phyloP scores from a whole-genome alignment of 176 grass and related monocot genomes.

The Luzula sylvatica region DNA sequence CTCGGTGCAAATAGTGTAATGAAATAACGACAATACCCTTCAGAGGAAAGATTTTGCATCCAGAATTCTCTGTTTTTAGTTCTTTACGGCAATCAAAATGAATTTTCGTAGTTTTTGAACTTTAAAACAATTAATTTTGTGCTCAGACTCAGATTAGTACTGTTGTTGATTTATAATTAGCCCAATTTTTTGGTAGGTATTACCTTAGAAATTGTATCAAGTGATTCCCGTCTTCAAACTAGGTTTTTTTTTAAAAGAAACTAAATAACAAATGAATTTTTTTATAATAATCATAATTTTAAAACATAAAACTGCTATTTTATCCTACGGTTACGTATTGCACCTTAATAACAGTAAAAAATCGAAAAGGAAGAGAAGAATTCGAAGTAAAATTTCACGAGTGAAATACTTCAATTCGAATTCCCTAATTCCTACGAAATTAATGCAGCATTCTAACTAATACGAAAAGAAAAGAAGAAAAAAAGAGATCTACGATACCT shows the following conservation, averaged over 20 bases:
- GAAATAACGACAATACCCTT: constrained; percentile 2
- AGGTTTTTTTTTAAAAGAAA: too few relatives aligned
- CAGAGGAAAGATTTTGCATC: neutral
- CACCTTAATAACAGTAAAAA: constrained; percentile 1
- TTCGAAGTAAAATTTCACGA: neutral
- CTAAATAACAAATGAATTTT: too few relatives aligned
- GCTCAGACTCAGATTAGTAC: too few relatives aligned
- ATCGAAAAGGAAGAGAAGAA: neutral
- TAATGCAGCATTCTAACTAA: constrained; percentile 2
- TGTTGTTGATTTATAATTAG: too few relatives aligned
- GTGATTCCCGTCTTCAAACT: too few relatives aligned
- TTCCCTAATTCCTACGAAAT: constrained; percentile 1
- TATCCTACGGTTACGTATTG: neutral
- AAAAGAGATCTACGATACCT: neutral
- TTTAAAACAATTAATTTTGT: constrained; percentile 1
- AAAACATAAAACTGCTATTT: neutral
- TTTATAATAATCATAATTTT: neutral
- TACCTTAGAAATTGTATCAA: too few relatives aligned
- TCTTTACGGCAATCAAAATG: constrained; percentile 1
- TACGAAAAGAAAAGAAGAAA: neutral
- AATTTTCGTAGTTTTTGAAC: constrained; percentile 3
- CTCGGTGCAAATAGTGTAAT: neutral
- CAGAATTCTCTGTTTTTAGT: neutral
- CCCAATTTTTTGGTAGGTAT: too few relatives aligned
- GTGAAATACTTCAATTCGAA: neutral